Evolutionary conservation across 2,329 filamentous ascomycete genomes (phyloP), one percentile per base, ranked within the genome.

Genomic region (Botrytis elliptica): DNA sequence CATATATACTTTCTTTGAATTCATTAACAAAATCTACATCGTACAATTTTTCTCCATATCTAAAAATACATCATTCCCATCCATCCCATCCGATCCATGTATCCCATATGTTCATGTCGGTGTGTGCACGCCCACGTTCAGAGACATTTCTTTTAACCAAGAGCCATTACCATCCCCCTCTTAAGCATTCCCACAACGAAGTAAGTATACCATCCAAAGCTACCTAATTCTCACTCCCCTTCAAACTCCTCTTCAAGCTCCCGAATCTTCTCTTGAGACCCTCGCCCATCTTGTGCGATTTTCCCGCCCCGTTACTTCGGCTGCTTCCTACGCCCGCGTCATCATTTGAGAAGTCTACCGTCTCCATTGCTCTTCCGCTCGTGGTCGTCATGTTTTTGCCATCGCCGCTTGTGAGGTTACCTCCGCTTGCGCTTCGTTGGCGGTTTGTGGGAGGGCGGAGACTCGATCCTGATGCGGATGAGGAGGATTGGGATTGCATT

Each of bases 251-350:
- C 64, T 86, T 83, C 70, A 90, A 78, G 77, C 86, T 88, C 40
- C 87, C 87, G 70, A 89, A 84, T 25, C 87, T 84, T 60, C 84
- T 83, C 83, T 86, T 89, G 60, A 90, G 77, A 3, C 86, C 87
- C 42, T 88, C 85, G 20, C 85, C 82, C 12, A 89, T 57, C 40
- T 75, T 76, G 16, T 70, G 52, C 9, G 65, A 29, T 70, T 44
- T 82, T 81, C 85, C 83, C 0, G 84, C 84, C 0, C 83, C 85
- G 44, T 79, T 77, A 44, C 78, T 80, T 73, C 78, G 75, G 16
- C 71, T 76, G 63, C 78, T 74, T 22, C n/a, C 38, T 12, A 33
- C 33, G 8, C 14, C 42, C 16, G 36, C 67, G 9, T 70, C 67
- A 18, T 70, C 36, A 20, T 22, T 25, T 16, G 36, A 33, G 25